Conservation (phyloP, 176 grass and related monocot genomes). For the Canna indica region DNA sequence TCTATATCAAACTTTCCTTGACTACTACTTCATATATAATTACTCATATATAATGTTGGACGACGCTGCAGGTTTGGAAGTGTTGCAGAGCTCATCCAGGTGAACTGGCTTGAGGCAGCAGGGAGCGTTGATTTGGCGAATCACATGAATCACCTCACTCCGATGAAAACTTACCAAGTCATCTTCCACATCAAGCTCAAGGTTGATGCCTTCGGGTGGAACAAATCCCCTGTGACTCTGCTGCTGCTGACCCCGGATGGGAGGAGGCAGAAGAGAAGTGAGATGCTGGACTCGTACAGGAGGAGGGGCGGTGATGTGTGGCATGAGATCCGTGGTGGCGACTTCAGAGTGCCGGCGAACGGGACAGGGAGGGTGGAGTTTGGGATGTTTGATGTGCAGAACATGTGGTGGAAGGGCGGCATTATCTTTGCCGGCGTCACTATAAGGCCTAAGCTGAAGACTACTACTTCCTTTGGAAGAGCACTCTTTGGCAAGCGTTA, state of each 20-base stretch:
- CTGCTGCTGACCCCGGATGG: neutral
- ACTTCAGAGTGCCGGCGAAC: no score
- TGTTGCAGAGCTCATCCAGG: neutral
- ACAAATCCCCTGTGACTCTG: neutral
- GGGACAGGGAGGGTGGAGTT: no score
- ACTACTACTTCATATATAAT: no score
- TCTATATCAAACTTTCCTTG: no score
- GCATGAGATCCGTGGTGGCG: neutral
- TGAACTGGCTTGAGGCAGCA: neutral
- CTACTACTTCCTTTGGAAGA: no score
- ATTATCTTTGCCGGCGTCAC: no score
- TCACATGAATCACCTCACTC: neutral
- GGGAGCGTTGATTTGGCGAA: neutral
- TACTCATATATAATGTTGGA: neutral
- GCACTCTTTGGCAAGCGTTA: no score
- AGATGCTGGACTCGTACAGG: neutral
- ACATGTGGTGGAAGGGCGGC: no score
- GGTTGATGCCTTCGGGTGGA: neutral
- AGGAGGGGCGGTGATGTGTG: neutral
- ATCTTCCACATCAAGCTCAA: conserved; percentile 1
- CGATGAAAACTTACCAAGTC: neutral
- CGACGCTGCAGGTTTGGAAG: neutral
- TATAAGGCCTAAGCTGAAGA: no score
- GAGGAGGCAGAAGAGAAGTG: neutral
- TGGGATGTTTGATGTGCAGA: no score